phyloP scores from a whole-genome alignment of 1,284 basidiomycete species.

The Lignosus rhinocerotis region DNA sequence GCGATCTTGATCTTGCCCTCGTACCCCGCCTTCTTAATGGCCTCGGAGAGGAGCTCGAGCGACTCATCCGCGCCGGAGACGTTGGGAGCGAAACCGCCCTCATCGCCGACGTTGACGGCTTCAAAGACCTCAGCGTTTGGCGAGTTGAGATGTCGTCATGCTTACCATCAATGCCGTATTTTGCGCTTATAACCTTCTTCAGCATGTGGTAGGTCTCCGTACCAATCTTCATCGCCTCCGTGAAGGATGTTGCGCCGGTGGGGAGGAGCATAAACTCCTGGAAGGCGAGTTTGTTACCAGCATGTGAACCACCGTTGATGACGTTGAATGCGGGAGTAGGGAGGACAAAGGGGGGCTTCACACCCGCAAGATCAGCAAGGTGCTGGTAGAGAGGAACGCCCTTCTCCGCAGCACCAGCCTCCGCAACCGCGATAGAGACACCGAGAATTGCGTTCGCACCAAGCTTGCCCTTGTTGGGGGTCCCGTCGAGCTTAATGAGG shows the following conservation, averaged over 20 bases:
- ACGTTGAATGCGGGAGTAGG: constrained; percentile 97
- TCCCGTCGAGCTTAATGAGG: constrained; percentile 97
- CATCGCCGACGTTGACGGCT: constrained; percentile 99
- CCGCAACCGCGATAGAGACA: constrained; percentile 94
- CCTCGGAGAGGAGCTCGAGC: constrained; percentile 93
- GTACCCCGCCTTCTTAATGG: constrained; percentile 98
- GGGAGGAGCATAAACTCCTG: constrained; percentile 99
- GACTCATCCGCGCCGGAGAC: constrained; percentile 97
- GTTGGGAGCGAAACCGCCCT: constrained; percentile 99
- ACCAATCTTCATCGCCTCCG: constrained; percentile 98
- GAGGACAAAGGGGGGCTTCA: constrained; percentile 91
- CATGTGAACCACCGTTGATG: constrained; percentile 99
- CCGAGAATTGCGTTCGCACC: constrained; percentile 99
- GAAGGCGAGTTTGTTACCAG: constrained; percentile 99
- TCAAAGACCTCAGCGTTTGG: neutral
- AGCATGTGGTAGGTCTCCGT: constrained; percentile 98
- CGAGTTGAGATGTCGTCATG: neutral
- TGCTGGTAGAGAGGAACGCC: constrained; percentile 96
- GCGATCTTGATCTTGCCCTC: constrained; percentile 99
- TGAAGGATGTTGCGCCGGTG: constrained; percentile 89
- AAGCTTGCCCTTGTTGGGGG: constrained; percentile 98
- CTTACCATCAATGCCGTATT: constrained; percentile 98
- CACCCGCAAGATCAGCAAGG: constrained; percentile 92
- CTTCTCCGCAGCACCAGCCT: constrained; percentile 94
- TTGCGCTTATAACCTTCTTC: constrained; percentile 99